Percentiles rank a stretch among this genome's conserved stretches.
phyloP scores from a whole-genome alignment of 2,329 filamentous ascomycete species.

The Pseudocercospora eumusae region DNA sequence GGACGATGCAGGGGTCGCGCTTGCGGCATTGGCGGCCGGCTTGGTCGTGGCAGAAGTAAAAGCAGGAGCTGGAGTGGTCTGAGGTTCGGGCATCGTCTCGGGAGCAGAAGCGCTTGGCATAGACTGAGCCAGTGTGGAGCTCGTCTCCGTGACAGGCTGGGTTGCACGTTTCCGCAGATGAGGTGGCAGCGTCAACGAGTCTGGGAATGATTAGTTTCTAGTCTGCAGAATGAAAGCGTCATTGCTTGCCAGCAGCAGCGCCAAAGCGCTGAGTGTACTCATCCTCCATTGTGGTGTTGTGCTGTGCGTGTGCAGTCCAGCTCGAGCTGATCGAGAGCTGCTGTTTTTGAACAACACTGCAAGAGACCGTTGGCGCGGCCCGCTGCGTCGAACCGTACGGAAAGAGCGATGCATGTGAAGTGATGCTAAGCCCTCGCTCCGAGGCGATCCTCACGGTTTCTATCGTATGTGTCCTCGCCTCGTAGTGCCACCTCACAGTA shows the following conservation, averaged over 20 bases:
- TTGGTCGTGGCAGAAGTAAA: neutral
- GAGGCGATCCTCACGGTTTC: neutral
- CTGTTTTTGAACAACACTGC: neutral
- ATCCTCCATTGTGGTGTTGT: neutral
- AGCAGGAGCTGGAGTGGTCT: neutral
- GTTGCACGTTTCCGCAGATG: neutral
- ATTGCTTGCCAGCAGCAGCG: slow-evolving; percentile 1
- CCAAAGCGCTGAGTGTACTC: neutral
- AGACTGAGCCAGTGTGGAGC: neutral
- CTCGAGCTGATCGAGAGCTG: neutral
- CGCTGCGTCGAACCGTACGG: neutral
- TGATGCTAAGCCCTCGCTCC: neutral
- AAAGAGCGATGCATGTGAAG: slow-evolving; percentile 11
- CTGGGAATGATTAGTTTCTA: neutral
- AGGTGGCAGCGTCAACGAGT: neutral
- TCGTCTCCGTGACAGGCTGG: neutral
- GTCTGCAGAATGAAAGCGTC: neutral
- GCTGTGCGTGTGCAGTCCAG: neutral
- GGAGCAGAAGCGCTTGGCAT: neutral
- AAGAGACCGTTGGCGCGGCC: neutral
- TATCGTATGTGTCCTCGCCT: neutral
- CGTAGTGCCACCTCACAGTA: neutral
- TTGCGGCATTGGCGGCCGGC: neutral
- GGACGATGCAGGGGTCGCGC: neutral
- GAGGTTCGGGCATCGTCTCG: neutral